Evolutionary conservation across 2,329 filamentous ascomycete genomes (phyloP).

Genomic region (Curvularia eragrostidis): DNA sequence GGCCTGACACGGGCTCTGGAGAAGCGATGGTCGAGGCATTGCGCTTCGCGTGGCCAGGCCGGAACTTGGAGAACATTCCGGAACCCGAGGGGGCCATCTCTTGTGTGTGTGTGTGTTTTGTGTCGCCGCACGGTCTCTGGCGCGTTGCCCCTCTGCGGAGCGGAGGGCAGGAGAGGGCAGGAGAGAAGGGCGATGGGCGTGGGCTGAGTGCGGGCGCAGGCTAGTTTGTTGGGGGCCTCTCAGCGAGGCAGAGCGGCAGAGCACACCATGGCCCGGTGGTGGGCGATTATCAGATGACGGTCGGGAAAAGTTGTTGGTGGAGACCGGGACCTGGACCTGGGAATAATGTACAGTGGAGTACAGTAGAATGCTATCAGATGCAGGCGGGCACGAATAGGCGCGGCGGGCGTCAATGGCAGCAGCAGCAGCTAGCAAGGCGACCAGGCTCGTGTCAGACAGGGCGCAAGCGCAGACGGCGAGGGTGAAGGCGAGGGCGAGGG

Average conservation of each 20-base stretch:
- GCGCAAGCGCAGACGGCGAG: background rate
- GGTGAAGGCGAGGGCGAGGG: too few species aligned
- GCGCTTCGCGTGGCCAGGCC: constrained; percentile 49
- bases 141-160: constrained; percentile 23
- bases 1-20: constrained; percentile 40
- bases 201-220: background rate
- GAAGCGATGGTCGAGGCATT: constrained; percentile 46
- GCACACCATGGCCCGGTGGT: constrained; percentile 35
- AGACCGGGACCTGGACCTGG: too few species aligned
- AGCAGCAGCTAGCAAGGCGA: too few species aligned
- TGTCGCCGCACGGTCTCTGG: constrained; percentile 25
- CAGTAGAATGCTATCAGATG: too few species aligned
- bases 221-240: constrained; percentile 34
- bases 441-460: background rate
- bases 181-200: constrained; percentile 8
- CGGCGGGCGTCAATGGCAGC: background rate
- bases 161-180: background rate
- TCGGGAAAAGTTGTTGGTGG: constrained; percentile 18
- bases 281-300: constrained; percentile 9
- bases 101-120: constrained; percentile 7
- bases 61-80: constrained; percentile 51
- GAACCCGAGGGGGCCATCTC: constrained; percentile 50
- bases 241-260: constrained; percentile 43
- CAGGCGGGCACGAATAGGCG: too few species aligned
- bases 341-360: too few species aligned